Evolutionary conservation across 2,329 filamentous ascomycete species (phyloP).

Genomic region (Alternaria gansuensis): DNA sequence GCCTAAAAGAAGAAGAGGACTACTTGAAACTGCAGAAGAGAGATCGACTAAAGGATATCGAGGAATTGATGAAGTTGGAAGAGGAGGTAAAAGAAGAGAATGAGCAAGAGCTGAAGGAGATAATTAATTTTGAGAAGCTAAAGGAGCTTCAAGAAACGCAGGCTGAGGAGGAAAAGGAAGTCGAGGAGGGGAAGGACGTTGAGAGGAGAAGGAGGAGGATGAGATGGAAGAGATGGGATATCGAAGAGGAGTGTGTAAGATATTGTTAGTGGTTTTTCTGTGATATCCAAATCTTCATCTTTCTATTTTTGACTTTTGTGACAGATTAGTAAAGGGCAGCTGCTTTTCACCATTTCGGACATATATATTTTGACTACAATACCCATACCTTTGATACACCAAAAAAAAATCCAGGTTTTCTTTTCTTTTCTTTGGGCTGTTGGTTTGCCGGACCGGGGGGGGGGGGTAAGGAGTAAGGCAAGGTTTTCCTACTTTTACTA

Average conservation of each 20-base stretch:
- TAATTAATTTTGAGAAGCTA: not conserved
- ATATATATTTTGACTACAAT: no score
- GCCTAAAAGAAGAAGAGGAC: slow-evolving; percentile 28
- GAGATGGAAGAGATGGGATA: slow-evolving; percentile 8
- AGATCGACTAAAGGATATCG: slow-evolving; percentile 21
- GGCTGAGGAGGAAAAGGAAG: not conserved
- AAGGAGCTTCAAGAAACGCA: not conserved
- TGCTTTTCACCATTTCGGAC: no score
- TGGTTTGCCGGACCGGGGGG: not conserved
- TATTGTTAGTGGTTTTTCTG: slow-evolving; percentile 9
- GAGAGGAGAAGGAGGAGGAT: slow-evolving; percentile 10
- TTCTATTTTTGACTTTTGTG: not conserved
- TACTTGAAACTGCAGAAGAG: slow-evolving; percentile 23
- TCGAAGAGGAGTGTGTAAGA: slow-evolving; percentile 2
- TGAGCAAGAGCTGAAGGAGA: slow-evolving; percentile 18
- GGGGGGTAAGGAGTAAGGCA: not conserved
- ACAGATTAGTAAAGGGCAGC: no score
- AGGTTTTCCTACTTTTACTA: not conserved
- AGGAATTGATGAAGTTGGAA: slow-evolving; percentile 30
- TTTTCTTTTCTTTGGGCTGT: not conserved
- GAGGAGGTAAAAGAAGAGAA: slow-evolving; percentile 23
- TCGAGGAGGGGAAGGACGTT: not conserved
- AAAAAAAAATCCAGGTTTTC: not conserved
- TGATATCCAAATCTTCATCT: not conserved
- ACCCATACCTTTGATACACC: no score